Percentiles rank a stretch among this genome's conserved stretches.
Evolutionary conservation across 2,329 filamentous ascomycete genomes (phyloP).

Genomic region (Aspergillus fumigatus): DNA sequence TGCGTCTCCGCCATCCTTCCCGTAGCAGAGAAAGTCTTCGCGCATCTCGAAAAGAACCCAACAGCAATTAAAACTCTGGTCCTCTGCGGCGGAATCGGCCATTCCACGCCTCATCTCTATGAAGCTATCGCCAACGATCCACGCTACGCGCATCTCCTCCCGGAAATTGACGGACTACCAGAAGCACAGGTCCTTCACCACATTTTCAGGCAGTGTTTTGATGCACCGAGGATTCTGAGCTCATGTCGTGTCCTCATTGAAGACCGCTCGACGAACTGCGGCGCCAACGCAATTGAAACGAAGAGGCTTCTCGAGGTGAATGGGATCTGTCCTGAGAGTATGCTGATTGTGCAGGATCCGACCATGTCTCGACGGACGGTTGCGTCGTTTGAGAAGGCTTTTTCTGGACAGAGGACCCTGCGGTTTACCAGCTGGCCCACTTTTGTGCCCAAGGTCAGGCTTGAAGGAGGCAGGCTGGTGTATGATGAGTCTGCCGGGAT

Average conservation of each 20-base stretch:
- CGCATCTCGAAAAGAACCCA: conserved; percentile 25
- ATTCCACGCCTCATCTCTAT: conserved; percentile 43
- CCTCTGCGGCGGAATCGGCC: conserved; percentile 44
- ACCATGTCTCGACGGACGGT: conserved; percentile 43
- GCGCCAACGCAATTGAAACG: conserved; percentile 40
- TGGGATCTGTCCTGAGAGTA: conserved; percentile 17
- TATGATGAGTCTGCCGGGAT: conserved; percentile 8
- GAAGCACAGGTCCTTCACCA: conserved; percentile 38
- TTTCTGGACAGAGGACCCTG: conserved; percentile 13
- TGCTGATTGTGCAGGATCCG: conserved; percentile 43
- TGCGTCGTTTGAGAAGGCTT: conserved; percentile 40
- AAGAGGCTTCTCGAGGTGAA: conserved; percentile 31
- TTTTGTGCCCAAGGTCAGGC: conserved; percentile 15
- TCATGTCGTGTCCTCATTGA: conserved; percentile 37
- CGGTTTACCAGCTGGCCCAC: conserved; percentile 22
- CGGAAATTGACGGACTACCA: conserved; percentile 30
- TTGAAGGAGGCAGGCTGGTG: conserved; percentile 1
- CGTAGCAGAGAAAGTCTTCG: conserved; percentile 34
- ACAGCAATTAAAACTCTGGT: conserved; percentile 33
- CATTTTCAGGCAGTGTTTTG: conserved; percentile 26
- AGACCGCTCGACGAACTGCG: conserved; percentile 45
- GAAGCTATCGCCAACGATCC: conserved; percentile 34
- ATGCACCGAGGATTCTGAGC: conserved; percentile 19
- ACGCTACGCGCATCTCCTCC: conserved; percentile 23
- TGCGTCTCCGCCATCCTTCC: conserved; percentile 39